phyloP scores from a whole-genome alignment of 2,329 filamentous ascomycete species.

The Aspergillus sojae region DNA sequence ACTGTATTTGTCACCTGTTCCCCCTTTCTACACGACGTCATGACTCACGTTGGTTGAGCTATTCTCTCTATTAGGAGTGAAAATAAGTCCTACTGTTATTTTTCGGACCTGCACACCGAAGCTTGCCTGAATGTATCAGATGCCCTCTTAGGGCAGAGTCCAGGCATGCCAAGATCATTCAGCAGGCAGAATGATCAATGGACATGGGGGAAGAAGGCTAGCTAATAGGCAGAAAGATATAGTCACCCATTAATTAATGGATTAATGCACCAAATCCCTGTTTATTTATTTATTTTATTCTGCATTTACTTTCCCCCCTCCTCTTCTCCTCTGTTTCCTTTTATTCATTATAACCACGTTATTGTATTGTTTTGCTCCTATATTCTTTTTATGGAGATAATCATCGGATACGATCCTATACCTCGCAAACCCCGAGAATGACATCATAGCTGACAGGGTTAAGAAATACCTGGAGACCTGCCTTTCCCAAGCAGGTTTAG shows the following conservation, averaged over 20 bases:
- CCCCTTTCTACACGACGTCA: conserved; percentile 18
- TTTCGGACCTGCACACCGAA: conserved; percentile 10
- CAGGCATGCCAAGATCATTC: conserved; percentile 21
- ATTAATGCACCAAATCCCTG: neutral
- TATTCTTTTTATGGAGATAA: neutral
- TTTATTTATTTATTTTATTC: neutral
- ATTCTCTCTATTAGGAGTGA: conserved; percentile 3
- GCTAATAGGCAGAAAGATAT: neutral
- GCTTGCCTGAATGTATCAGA: conserved; percentile 24
- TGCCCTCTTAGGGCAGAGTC: conserved; percentile 19
- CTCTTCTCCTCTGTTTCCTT: neutral
- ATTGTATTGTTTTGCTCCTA: neutral
- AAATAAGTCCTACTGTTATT: neutral
- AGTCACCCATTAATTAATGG: neutral
- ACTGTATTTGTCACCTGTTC: conserved; percentile 30
- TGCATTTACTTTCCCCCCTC: too few relatives aligned
- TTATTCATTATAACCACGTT: neutral
- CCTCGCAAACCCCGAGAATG: neutral
- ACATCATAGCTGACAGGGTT: neutral
- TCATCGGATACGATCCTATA: neutral
- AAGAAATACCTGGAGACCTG: neutral
- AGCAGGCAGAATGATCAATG: conserved; percentile 20
- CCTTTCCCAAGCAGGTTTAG: neutral
- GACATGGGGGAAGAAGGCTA: conserved; percentile 15
- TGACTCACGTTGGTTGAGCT: conserved; percentile 28